These are phyloP conservation scores for Starmerella bacillaris DNA, from an alignment of 805 yeast genomes.

Conservation along the genomic window DNA sequence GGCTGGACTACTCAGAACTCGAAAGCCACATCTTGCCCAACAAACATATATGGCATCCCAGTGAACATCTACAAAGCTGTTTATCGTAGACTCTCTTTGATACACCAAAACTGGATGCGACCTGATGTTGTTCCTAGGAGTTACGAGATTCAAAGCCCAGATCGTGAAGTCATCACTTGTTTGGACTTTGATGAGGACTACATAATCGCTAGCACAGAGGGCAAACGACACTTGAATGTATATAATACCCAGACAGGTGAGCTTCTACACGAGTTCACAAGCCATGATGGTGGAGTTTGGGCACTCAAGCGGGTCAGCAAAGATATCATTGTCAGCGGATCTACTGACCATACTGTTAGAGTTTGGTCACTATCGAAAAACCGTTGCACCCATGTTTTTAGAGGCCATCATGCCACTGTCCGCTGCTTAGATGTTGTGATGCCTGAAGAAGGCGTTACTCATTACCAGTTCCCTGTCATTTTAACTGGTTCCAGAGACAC, in stretches of 20 bases:
- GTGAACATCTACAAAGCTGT: conserved; percentile 33
- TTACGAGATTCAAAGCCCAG: conserved; percentile 28
- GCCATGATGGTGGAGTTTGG: conserved; percentile 99
- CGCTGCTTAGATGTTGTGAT: conserved; percentile 72
- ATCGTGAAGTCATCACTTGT: conserved; percentile 69
- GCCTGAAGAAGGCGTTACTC: conserved; percentile 40
- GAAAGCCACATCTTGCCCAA: conserved; percentile 3
- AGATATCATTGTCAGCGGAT: conserved; percentile 72
- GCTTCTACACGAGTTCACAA: conserved; percentile 43
- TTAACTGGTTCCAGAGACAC: conserved; percentile 82
- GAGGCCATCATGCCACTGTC: conserved; percentile 85
- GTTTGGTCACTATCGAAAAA: conserved; percentile 82
- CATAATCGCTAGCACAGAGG: conserved; percentile 86
- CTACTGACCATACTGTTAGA: conserved; percentile 85
- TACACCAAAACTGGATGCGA: conserved; percentile 64
- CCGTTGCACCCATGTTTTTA: conserved; percentile 73
- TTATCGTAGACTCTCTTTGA: conserved; percentile 41
- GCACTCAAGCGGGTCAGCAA: conserved; percentile 68
- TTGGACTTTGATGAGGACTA: conserved; percentile 80
- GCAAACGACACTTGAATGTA: conserved; percentile 50
- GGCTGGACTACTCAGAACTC: conserved; percentile 18
- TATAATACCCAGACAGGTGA: conserved; percentile 61
- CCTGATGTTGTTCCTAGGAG: conserved; percentile 59
- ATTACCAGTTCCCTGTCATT: conserved; percentile 44
- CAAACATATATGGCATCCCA: conserved; percentile 16